Evolutionary conservation across 2,329 filamentous ascomycete species (phyloP).

Genomic region (Parascedosporium putredinis): DNA sequence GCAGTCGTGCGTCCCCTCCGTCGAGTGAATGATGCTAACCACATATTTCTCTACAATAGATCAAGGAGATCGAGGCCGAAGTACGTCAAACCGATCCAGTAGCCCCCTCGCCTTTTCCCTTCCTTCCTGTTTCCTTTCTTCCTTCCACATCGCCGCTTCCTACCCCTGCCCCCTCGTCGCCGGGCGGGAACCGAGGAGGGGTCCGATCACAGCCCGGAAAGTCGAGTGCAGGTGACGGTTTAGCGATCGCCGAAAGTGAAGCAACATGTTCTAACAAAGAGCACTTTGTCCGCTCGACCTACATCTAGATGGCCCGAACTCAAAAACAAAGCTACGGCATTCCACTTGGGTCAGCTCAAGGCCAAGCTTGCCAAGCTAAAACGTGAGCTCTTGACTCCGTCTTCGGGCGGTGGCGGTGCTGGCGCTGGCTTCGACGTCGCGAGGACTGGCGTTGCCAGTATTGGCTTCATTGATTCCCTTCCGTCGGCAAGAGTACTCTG

Average conservation of each 20-base stretch:
- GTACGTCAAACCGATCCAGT: constrained; percentile 50
- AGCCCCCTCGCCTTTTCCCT: constrained; percentile 10
- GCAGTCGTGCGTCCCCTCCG: constrained; percentile 5
- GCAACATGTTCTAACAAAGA: neutral
- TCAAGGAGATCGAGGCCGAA: constrained; percentile 94
- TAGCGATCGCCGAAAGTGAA: too few species aligned
- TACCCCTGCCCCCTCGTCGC: too few species aligned
- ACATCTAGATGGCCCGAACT: constrained; percentile 73
- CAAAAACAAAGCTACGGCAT: constrained; percentile 96
- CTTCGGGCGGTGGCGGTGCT: constrained; percentile 72
- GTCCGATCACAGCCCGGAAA: too few species aligned
- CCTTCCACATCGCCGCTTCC: too few species aligned
- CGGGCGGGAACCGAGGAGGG: too few species aligned
- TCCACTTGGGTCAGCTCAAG: constrained; percentile 91
- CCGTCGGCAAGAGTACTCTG: constrained; percentile 94
- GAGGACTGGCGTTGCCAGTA: constrained; percentile 90
- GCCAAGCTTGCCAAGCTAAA: constrained; percentile 97
- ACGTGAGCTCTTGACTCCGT: constrained; percentile 83
- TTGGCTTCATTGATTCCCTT: constrained; percentile 98
- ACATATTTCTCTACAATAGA: constrained; percentile 39
- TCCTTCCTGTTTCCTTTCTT: too few species aligned
- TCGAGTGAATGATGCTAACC: constrained; percentile 20
- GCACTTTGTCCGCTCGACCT: neutral
- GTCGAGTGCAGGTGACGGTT: too few species aligned
- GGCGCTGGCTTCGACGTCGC: constrained; percentile 94